Conservation (phyloP, 306 rosid species). For the Malus fusca region DNA sequence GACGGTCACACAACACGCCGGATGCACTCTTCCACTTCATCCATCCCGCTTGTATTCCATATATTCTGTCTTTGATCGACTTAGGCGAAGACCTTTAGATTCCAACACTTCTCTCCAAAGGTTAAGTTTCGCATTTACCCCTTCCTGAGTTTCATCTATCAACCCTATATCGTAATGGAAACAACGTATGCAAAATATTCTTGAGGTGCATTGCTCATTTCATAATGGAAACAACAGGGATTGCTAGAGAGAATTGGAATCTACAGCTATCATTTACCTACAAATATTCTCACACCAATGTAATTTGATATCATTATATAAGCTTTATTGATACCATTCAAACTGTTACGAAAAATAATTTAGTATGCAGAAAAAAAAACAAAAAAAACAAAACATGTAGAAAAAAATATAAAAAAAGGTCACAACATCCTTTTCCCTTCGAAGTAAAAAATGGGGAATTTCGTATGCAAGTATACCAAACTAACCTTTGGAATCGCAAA, state of each 20-base stretch:
- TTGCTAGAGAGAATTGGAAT: neutral
- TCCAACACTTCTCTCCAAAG: no score
- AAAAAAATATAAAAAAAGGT: no score
- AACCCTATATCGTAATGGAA: no score
- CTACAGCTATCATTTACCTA: neutral
- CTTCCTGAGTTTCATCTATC: no score
- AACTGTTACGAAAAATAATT: neutral
- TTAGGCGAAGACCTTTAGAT: no score
- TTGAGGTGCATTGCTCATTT: neutral
- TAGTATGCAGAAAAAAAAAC: neutral
- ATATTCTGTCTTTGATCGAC: no score
- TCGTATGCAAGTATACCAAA: neutral
- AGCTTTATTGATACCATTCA: neutral
- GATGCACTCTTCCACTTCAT: no score
- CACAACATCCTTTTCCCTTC: neutral
- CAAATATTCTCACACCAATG: neutral
- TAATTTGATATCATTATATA: no score
- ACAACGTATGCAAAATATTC: neutral
- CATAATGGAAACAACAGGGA: neutral
- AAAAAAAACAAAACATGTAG: neutral
- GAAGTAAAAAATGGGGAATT: neutral
- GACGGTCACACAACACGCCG: no score
- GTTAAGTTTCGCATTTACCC: no score
- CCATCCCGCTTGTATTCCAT: no score
- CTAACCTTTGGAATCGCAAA: conserved; percentile 87